Evolutionary conservation across 2,329 filamentous ascomycete species (phyloP).

Genomic region (Aureobasidium vineae): DNA sequence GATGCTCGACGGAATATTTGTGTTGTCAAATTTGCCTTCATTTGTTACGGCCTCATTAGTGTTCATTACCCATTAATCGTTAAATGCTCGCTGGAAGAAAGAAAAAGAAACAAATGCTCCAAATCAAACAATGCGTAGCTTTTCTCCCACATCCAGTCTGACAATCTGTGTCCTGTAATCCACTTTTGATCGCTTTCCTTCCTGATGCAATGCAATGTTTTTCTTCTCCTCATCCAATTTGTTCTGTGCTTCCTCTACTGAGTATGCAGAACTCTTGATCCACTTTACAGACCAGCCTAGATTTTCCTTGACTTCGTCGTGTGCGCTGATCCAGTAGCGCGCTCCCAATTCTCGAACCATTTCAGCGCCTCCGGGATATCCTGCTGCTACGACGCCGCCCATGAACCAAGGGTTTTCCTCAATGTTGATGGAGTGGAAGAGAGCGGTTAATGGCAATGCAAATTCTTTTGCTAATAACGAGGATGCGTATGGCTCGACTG

Average conservation of each 20-base stretch:
- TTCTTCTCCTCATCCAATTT: constrained; percentile 34
- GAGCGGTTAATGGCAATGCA: constrained; percentile 61
- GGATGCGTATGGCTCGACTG: constrained; percentile 56
- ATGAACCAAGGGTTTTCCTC: constrained; percentile 62
- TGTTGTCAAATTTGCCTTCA: neutral
- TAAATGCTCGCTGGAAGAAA: constrained; percentile 7
- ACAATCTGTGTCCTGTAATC: constrained; percentile 3
- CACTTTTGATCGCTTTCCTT: neutral
- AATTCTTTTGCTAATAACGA: constrained; percentile 55
- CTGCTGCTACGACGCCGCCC: constrained; percentile 58
- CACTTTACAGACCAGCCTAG: constrained; percentile 53
- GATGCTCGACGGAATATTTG: neutral
- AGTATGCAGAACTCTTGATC: constrained; percentile 50
- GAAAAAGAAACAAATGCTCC: neutral
- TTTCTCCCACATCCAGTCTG: constrained; percentile 11
- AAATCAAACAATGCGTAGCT: constrained; percentile 13
- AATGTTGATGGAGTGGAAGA: constrained; percentile 64
- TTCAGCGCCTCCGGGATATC: constrained; percentile 57
- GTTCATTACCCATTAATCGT: constrained; percentile 14
- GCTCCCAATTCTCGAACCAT: constrained; percentile 56
- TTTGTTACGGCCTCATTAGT: constrained; percentile 5
- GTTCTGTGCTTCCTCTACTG: constrained; percentile 47
- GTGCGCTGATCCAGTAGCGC: constrained; percentile 60
- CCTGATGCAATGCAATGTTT: neutral
- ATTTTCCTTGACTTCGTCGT: constrained; percentile 60